These are phyloP conservation scores for Talaromyces wortmannii DNA, from an alignment of 495 filamentous ascomycete species.

Conservation along the genomic window DNA sequence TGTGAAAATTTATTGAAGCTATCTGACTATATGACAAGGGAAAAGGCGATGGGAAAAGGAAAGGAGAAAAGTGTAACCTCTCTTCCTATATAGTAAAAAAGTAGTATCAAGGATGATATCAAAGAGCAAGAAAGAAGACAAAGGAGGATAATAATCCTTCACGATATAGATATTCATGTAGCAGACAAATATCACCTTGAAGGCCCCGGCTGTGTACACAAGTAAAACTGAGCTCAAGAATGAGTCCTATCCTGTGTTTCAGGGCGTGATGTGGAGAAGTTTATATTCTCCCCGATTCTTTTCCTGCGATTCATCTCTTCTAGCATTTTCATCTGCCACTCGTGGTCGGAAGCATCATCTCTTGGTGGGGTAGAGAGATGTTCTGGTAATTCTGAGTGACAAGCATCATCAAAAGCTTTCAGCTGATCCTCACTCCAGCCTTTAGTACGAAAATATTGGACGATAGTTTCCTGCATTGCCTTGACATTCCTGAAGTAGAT, in stretches of 20 bases:
- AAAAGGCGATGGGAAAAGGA: too few species aligned
- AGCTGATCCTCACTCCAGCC: not conserved
- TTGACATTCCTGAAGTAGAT: not conserved
- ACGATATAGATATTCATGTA: too few species aligned
- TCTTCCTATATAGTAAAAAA: too few species aligned
- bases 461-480: not conserved
- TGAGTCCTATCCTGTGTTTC: not conserved
- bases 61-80: too few species aligned
- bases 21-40: too few species aligned
- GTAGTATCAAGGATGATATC: too few species aligned
- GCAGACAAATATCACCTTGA: too few species aligned
- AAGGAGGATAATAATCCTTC: too few species aligned
- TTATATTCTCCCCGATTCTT: conserved; percentile 1
- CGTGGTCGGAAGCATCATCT: not conserved
- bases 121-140: too few species aligned
- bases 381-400: not conserved
- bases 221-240: not conserved
- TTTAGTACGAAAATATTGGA: not conserved
- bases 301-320: conserved; percentile 4
- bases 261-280: not conserved
- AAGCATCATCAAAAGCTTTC: not conserved
- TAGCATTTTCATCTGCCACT: conserved; percentile 1
- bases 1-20: too few species aligned
- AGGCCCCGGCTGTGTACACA: too few species aligned
- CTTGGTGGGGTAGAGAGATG: not conserved